phyloP scores from a whole-genome alignment of 2,329 filamentous ascomycete genomes.

The Plectosphaerella plurivora region DNA sequence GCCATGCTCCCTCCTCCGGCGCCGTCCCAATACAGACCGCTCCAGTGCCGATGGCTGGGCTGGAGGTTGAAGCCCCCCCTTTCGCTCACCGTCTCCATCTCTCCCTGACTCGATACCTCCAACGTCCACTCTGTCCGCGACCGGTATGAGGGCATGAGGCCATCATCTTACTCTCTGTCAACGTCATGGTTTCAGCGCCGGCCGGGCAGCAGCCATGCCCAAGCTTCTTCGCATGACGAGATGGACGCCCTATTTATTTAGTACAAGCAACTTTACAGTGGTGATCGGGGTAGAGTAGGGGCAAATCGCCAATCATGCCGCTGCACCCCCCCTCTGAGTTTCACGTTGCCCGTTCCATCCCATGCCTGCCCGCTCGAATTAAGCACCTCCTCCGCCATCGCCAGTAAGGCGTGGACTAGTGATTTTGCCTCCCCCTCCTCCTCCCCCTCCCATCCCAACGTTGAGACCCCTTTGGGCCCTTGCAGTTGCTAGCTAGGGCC shows the following conservation, averaged over 20 bases:
- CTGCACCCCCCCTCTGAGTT: no score
- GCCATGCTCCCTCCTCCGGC: no score
- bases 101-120: background rate
- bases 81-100: background rate
- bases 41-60: background rate
- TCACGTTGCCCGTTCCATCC: background rate
- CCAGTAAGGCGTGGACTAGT: background rate
- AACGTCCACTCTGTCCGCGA: background rate
- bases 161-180: no score
- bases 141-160: no score
- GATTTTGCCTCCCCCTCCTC: background rate
- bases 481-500: background rate
- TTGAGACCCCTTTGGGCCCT: background rate
- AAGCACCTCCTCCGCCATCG: background rate
- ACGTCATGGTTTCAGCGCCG: no score
- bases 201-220: no score
- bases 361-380: background rate
- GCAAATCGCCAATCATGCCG: no score
- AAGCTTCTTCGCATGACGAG: no score
- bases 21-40: no score
- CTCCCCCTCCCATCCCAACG: background rate
- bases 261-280: no score
- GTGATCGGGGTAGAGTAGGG: no score
- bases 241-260: no score
- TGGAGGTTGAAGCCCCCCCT: background rate